These are phyloP conservation scores for Trametes cubensis DNA, from an alignment of 768 basidiomycete genomes.

Conservation along the genomic window DNA sequence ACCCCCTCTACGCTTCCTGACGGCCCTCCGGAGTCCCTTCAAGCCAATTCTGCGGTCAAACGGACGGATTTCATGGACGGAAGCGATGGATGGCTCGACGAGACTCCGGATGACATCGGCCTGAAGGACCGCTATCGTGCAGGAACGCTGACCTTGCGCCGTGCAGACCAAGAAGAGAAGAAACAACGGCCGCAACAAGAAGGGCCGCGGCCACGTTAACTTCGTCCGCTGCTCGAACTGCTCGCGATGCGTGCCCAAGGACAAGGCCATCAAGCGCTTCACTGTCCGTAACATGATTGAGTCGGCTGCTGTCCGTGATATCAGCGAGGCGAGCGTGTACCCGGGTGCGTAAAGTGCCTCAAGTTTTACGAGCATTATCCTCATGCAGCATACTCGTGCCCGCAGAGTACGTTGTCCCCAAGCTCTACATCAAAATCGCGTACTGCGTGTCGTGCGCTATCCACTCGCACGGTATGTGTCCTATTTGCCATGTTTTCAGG, in stretches of 20 bases:
- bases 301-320: slow-evolving; percentile 96
- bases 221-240: slow-evolving; percentile 99
- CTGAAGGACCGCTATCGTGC: background rate
- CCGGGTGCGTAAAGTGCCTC: slow-evolving; percentile 56
- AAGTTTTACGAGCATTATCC: background rate
- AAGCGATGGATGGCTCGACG: slow-evolving; percentile 37
- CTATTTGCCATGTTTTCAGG: too few species aligned
- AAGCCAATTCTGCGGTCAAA: slow-evolving; percentile 21
- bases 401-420: slow-evolving; percentile 92
- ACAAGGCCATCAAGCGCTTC: slow-evolving; percentile 99
- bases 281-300: slow-evolving; percentile 99
- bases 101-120: slow-evolving; percentile 31
- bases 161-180: slow-evolving; percentile 97
- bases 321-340: slow-evolving; percentile 95
- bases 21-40: slow-evolving; percentile 1
- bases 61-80: slow-evolving; percentile 6
- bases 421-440: slow-evolving; percentile 97
- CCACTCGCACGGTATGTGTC: slow-evolving; percentile 95
- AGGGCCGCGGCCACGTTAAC: slow-evolving; percentile 93
- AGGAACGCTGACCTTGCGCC: slow-evolving; percentile 25
- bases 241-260: slow-evolving; percentile 96
- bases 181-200: slow-evolving; percentile 99
- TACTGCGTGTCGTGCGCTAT: slow-evolving; percentile 99
- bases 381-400: background rate
- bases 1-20: slow-evolving; percentile 10